phyloP scores from a whole-genome alignment of 306 rosid genomes.

The Cicer judaicum region DNA sequence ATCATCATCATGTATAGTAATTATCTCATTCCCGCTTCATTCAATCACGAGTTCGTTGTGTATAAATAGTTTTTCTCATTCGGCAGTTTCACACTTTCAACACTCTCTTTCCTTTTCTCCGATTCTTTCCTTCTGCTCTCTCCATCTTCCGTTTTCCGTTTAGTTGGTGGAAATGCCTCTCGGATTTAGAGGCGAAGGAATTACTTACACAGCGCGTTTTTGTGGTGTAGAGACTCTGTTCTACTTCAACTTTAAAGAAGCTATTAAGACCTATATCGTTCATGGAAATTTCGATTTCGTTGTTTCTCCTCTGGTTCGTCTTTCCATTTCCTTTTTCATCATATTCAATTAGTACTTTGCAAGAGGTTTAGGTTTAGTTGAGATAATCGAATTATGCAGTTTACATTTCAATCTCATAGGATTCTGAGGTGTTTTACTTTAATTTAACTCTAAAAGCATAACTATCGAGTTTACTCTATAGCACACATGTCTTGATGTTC shows the following conservation, averaged over 20 bases:
- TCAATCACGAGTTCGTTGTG: too few species aligned
- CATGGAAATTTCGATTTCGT: slow-evolving; percentile 59
- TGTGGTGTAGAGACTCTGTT: slow-evolving; percentile 67
- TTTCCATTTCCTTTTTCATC: neutral
- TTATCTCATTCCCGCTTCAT: too few species aligned
- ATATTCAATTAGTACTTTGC: neutral
- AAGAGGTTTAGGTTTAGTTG: neutral
- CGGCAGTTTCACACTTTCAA: neutral
- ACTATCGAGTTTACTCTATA: too few species aligned
- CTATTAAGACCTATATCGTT: neutral
- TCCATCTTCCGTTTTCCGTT: neutral
- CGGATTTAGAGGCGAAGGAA: slow-evolving; percentile 45
- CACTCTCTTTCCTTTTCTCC: neutral
- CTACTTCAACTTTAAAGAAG: slow-evolving; percentile 52
- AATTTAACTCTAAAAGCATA: neutral
- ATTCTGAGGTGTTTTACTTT: neutral
- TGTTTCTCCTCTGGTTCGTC: slow-evolving; percentile 68
- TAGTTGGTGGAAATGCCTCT: slow-evolving; percentile 63
- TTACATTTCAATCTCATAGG: neutral
- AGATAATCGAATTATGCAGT: neutral
- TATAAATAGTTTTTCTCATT: neutral
- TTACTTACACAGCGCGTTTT: slow-evolving; percentile 51
- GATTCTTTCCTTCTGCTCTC: neutral
- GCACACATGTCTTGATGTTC: too few species aligned
- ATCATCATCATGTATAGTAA: too few species aligned